phyloP scores from a whole-genome alignment of 78 protist genomes.

The Speleostelium caveatum region DNA sequence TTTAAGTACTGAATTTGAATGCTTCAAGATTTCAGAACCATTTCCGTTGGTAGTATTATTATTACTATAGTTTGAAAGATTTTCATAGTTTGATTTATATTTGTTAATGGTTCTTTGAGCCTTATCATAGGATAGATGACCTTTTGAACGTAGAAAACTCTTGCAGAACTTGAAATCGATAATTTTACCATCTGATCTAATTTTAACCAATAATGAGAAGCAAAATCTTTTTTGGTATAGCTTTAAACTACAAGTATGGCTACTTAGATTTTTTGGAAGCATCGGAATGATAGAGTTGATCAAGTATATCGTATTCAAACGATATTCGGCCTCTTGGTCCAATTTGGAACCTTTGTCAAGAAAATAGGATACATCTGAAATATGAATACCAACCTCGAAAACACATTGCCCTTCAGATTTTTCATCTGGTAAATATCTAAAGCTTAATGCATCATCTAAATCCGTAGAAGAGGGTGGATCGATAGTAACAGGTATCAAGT shows the following conservation, averaged over 20 bases:
- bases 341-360: constrained; percentile 50
- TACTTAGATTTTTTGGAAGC: constrained; percentile 61
- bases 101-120: constrained; percentile 58
- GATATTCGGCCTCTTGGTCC: constrained; percentile 65
- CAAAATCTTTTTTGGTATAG: constrained; percentile 61
- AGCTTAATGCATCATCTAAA: constrained; percentile 64
- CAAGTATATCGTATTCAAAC: constrained; percentile 64
- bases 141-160: constrained; percentile 50
- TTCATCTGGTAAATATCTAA: constrained; percentile 39
- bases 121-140: constrained; percentile 66
- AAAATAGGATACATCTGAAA: constrained; percentile 47
- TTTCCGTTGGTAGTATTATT: no score
- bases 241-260: constrained; percentile 45
- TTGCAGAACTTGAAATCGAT: constrained; percentile 40
- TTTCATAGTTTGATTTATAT: neutral
- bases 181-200: constrained; percentile 63
- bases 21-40: neutral
- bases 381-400: constrained; percentile 70
- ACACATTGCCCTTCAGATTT: constrained; percentile 40
- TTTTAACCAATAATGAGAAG: constrained; percentile 38
- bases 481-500: constrained; percentile 55
- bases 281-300: constrained; percentile 56
- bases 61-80: constrained; percentile 1
- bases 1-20: constrained; percentile 1
- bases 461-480: constrained; percentile 77